Evolutionary conservation across 2,329 filamentous ascomycete genomes (phyloP).

Genomic region (Neonectria magnoliae): DNA sequence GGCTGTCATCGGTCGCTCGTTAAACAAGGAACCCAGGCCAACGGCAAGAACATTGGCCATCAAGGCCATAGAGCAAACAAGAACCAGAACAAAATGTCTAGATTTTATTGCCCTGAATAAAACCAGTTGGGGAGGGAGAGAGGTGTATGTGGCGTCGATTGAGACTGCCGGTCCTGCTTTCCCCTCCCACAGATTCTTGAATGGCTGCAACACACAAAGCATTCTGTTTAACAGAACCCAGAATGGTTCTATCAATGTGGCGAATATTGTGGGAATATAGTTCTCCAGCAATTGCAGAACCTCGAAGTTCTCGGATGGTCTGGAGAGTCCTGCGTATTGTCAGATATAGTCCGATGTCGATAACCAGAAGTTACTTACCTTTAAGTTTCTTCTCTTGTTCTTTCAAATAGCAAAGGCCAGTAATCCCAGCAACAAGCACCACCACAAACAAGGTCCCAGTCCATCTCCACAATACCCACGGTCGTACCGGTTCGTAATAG

Average conservation of each 20-base stretch:
- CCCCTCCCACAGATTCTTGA: slow-evolving; percentile 58
- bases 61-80: slow-evolving; percentile 59
- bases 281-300: slow-evolving; percentile 53
- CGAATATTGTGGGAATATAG: slow-evolving; percentile 64
- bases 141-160: slow-evolving; percentile 59
- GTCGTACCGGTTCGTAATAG: slow-evolving; percentile 40
- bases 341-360: background rate
- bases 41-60: slow-evolving; percentile 64
- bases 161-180: slow-evolving; percentile 48
- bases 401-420: slow-evolving; percentile 37
- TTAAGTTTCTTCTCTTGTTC: slow-evolving; percentile 24
- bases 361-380: slow-evolving; percentile 28
- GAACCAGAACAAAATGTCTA: slow-evolving; percentile 56
- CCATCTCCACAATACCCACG: slow-evolving; percentile 30
- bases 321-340: slow-evolving; percentile 39
- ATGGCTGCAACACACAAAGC: slow-evolving; percentile 64
- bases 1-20: slow-evolving; percentile 43
- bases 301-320: slow-evolving; percentile 46
- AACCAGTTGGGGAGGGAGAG: slow-evolving; percentile 64
- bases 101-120: slow-evolving; percentile 56
- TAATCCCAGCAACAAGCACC: slow-evolving; percentile 13
- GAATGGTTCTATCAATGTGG: slow-evolving; percentile 66
- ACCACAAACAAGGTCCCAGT: slow-evolving; percentile 31
- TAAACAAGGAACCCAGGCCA: slow-evolving; percentile 61
- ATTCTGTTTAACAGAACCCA: slow-evolving; percentile 65